Percentiles rank a stretch among this genome's conserved stretches.
Evolutionary conservation across 441 rosid species (phyloP).

Genomic region (Aquilaria agallochum): DNA sequence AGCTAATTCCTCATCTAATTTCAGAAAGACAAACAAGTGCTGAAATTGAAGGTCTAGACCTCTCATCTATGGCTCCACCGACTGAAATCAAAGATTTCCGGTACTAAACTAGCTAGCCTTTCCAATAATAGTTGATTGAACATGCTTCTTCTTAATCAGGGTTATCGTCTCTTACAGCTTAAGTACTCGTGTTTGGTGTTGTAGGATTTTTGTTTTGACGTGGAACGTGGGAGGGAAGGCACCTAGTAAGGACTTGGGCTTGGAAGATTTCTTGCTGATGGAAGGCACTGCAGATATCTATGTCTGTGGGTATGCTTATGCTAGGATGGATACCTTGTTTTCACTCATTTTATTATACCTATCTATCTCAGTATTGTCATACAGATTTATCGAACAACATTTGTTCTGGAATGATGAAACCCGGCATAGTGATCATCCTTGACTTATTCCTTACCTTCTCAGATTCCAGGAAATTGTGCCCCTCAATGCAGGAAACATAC

Average conservation of each 20-base stretch:
- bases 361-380: neutral
- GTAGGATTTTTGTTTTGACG: slow-evolving; percentile 82
- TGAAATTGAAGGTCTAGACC: slow-evolving; percentile 66
- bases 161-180: slow-evolving; percentile 11
- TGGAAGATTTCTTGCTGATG: slow-evolving; percentile 77
- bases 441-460: slow-evolving; percentile 4
- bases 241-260: slow-evolving; percentile 59
- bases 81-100: slow-evolving; percentile 65
- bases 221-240: slow-evolving; percentile 96
- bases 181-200: slow-evolving; percentile 14
- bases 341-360: neutral
- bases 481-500: slow-evolving; percentile 83
- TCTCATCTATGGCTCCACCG: slow-evolving; percentile 49
- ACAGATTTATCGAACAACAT: too few relatives aligned
- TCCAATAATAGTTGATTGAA: neutral
- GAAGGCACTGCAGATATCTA: slow-evolving; percentile 84
- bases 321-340: neutral
- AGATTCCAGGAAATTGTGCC: slow-evolving; percentile 99
- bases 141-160: neutral
- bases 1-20: slow-evolving; percentile 12
- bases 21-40: slow-evolving; percentile 59
- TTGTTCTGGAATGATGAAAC: too few relatives aligned
- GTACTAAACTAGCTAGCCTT: slow-evolving; percentile 20
- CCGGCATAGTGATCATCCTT: too few relatives aligned
- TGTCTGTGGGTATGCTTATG: slow-evolving; percentile 72